Base-by-base conservation (phyloP, 331 rosid species). In the Spiraea crenata region DNA sequence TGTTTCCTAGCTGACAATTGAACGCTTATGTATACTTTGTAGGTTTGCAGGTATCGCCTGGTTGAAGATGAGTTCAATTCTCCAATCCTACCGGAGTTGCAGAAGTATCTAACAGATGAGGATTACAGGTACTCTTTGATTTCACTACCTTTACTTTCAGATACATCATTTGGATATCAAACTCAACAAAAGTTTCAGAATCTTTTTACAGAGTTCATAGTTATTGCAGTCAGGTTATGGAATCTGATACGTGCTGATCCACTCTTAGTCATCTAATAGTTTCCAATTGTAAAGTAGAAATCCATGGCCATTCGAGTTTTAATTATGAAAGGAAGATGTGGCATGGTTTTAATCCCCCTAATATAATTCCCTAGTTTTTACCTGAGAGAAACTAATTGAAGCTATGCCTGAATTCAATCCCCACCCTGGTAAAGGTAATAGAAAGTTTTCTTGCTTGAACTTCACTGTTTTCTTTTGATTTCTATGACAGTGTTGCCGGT, bases 21-120 rank as follows among this genome's bases (percentile, higher is more conserved):
- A 60, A 47, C 31, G 38, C 62, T 79, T 56, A 73, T 64, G 19
- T 64, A 76, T 65, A 38, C 67, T 69, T 80, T 86, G 82, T 82
- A 93, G 99, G 88, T 93, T 82, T 93, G 99, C 82, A 89, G 99
- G 77, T 93, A 86, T 81, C 92, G 95, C 63, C 79, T 49, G n/a
- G 51, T 89, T 57, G 96, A 85, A 76, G 91, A 93, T 13, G 99
- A 93, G 81, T 89, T 87, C 76, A 93, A 80, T 82, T 85, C 91
- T 79, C 97, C 99, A 46, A 80, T 73, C 70, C 13, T 84, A 65
- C 66, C 91, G 0, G 97, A 89, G 79, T 81, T 91, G 38, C 99
- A 91, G 81, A 93, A 87, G 90, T 85, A 82, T 83, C 84, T 93
- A 63, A 87, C 91, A 63, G 97, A 93, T 67, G 97, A 93, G 81